Evolutionary conservation across 495 filamentous ascomycete genomes (phyloP).

Genomic region (Daldinia loculata): DNA sequence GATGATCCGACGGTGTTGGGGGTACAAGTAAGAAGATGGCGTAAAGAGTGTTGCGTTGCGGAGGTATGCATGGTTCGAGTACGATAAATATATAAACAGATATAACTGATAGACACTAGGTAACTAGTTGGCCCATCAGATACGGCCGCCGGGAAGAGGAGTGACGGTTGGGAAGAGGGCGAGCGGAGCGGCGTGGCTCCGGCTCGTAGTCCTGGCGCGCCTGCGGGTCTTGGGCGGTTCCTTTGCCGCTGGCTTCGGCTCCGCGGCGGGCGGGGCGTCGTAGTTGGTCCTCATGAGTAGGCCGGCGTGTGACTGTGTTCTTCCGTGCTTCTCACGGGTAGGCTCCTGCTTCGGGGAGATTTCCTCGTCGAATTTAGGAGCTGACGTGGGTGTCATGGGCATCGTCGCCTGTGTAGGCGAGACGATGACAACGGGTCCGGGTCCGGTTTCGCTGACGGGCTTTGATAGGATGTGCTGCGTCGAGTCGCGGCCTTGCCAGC

Average conservation of each 20-base stretch:
- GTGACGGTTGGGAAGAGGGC: slow-evolving; percentile 40
- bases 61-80: neutral
- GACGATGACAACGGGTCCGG: neutral
- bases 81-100: slow-evolving; percentile 8
- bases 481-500: slow-evolving; percentile 38
- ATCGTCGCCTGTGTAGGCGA: slow-evolving; percentile 9
- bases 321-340: slow-evolving; percentile 32
- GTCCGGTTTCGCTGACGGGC: slow-evolving; percentile 18
- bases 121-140: slow-evolving; percentile 8
- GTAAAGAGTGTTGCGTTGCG: slow-evolving; percentile 19
- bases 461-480: slow-evolving; percentile 22
- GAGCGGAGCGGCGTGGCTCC: slow-evolving; percentile 42
- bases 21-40: neutral
- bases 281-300: slow-evolving; percentile 31
- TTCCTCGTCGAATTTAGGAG: slow-evolving; percentile 5
- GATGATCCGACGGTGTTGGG: neutral
- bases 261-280: slow-evolving; percentile 16
- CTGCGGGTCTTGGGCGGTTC: slow-evolving; percentile 39
- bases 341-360: slow-evolving; percentile 17
- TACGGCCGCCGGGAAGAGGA: slow-evolving; percentile 14
- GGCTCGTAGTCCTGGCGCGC: slow-evolving; percentile 45
- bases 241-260: slow-evolving; percentile 16
- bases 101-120: neutral
- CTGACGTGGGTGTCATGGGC: neutral
- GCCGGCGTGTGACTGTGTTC: slow-evolving; percentile 42